These are phyloP conservation scores for Antitrichia curtipendula DNA, from an alignment of 225 moss, liverwort and hornwort species.

Conservation along the genomic window DNA sequence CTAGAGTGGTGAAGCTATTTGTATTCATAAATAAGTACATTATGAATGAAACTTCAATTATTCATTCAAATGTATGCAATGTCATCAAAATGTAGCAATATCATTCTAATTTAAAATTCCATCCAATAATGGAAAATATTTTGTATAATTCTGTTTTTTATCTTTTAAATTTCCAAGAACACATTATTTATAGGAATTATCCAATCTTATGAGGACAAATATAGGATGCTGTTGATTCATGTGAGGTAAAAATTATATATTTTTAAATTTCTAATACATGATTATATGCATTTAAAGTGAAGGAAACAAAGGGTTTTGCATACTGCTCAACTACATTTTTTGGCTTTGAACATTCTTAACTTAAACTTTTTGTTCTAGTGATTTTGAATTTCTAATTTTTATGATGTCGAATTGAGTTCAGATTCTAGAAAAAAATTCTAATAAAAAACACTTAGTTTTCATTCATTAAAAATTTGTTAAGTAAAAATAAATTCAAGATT, in stretches of 20 bases:
- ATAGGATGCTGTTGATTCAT: fast-evolving
- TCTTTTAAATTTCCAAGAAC: too few species aligned
- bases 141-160: not conserved
- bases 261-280: not conserved
- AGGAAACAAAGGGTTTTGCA: too few species aligned
- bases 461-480: too few species aligned
- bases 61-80: not conserved
- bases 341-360: too few species aligned
- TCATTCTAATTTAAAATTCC: not conserved
- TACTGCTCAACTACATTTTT: too few species aligned
- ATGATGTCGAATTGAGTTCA: too few species aligned
- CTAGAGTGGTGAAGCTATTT: not conserved
- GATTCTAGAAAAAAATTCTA: too few species aligned
- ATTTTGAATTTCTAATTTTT: too few species aligned
- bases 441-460: too few species aligned
- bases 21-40: not conserved
- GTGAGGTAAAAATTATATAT: not conserved
- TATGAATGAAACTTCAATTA: not conserved
- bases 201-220: fast-evolving
- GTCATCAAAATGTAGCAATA: not conserved
- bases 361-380: too few species aligned
- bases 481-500: too few species aligned
- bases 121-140: not conserved
- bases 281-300: not conserved
- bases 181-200: not conserved